Base-by-base conservation (phyloP, 1,139 yeast species). In the Ogataea hybrid region DNA sequence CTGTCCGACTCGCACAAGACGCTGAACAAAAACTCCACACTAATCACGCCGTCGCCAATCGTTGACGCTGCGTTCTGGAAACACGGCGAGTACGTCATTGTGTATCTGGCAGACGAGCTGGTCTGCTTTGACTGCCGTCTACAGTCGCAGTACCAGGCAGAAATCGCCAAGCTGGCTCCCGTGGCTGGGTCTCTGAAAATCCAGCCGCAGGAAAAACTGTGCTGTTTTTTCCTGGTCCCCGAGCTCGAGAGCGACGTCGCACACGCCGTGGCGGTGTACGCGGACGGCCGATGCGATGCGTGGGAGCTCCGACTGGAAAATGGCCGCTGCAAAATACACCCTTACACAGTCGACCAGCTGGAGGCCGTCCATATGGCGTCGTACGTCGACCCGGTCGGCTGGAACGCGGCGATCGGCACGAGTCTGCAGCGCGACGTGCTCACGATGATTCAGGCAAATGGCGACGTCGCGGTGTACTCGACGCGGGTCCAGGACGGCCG, bases 331-430 rank as follows among this genome's bases (percentile, higher is more conserved):
- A 18, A 32, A 1, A 50, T 65, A 2, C 33, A 50, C 1, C 49
- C 54, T 12, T 61, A 61, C 22, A 36, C 49, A 2, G 64, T 71
- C 21, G 58, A 58, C 4, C 35, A 39, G 27, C 27, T 59, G 8
- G 50, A 54, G 5, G 14, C 30, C n/a, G 62, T 81, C 3, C 71
- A 72, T 47, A 61, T 67, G 17, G 75, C 84, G 6, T 71, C 83
- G 1, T 69, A 79, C 0, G 79, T 86, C 15, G 92, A 87, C 55
- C 84, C 86, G 1, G 84, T 79, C 4, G 84, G 84, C 14, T 71
- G 75, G 71, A 63, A 50, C 5, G 63, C 64, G 5, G 60, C 64
- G 2, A 52, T 58, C 54, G 71, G 35, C 62, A 67, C 52, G 47
- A 65, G 63, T 41, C 71, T 59, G 50, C 77, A 66, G 45, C 65